These are phyloP conservation scores for Dendrocalamus sinicus DNA, from an alignment of 176 grass and related monocot genomes.

Conservation along the genomic window DNA sequence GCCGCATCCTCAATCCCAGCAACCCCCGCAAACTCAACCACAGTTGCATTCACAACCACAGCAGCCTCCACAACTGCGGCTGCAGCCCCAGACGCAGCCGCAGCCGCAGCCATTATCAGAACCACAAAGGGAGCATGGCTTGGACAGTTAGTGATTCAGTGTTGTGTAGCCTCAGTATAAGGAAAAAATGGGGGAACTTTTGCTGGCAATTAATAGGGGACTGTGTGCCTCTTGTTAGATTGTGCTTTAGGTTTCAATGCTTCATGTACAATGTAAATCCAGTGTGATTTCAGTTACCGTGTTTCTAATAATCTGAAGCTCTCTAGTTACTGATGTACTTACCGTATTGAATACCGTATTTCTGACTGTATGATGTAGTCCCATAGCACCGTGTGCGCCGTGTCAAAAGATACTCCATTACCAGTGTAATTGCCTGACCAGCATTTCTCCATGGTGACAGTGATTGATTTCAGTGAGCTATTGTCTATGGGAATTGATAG, in stretches of 20 bases:
- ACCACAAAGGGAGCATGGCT: slow-evolving; percentile 14
- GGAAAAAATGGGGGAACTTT: slow-evolving; percentile 29
- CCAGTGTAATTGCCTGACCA: slow-evolving; percentile 41
- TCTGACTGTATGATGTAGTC: slow-evolving; percentile 43
- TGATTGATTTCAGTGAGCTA: slow-evolving; percentile 34
- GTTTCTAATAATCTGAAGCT: slow-evolving; percentile 55
- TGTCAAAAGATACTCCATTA: slow-evolving; percentile 22
- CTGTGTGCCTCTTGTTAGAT: slow-evolving; percentile 35
- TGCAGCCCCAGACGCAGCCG: not conserved
- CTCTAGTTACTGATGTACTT: slow-evolving; percentile 51
- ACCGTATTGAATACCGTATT: not conserved
- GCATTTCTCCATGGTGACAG: slow-evolving; percentile 23
- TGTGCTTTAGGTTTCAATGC: slow-evolving; percentile 46
- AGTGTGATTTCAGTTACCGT: slow-evolving; percentile 54
- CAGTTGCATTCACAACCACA: not conserved
- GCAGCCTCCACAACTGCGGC: not conserved
- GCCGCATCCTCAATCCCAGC: slow-evolving; percentile 26
- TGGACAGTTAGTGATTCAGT: slow-evolving; percentile 40
- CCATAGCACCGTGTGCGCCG: not conserved
- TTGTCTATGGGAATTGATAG: not conserved
- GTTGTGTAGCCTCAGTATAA: slow-evolving; percentile 43
- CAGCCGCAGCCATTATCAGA: slow-evolving; percentile 13
- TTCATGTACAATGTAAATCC: slow-evolving; percentile 64
- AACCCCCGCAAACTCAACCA: slow-evolving; percentile 3
- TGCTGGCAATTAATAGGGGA: slow-evolving; percentile 36